Base-by-base conservation (phyloP, 306 rosid species). In the Gastrolobium villosum region DNA sequence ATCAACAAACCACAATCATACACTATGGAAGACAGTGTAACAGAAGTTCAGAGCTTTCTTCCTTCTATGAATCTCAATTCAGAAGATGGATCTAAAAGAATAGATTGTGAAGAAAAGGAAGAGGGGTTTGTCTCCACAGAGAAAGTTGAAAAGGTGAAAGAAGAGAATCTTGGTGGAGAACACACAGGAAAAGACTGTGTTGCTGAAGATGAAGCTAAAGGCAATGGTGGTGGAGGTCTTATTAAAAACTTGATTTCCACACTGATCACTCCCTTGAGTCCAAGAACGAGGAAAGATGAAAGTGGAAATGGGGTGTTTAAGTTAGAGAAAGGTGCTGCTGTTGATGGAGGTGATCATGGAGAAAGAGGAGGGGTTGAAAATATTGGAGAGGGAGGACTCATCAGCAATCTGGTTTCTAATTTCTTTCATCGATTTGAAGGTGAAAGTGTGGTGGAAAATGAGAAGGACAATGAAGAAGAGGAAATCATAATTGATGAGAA, bases 21-120 rank as follows among this genome's bases (percentile, higher is more conserved):
- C 6, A 64, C 46, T 2, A 85, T 81, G 88, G 84, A 78, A 78
- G 88, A 78, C 76, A 3, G 39, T 74, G 72, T 70, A 32, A 20
- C 44, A 13, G 77, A 81, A 60, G 35, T 4, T 52, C 50, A 76
- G 26, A 39, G 44, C 10, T 28, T 57, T 14, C 7, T 76, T 77
- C 65, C 75, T 81, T 45, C 73, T 9, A 3, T 3, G 7, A 34
- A 35, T 70, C 64, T 26, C 14, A 36, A 0, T 11, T 30, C 80
- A 56, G 37, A 80, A 57, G 79, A 70, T 20, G 79, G 35, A 13
- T 62, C 54, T 6, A 48, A 72, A 35, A 65, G 56, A 20, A 50
- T 44, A 52, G 61, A 71, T 4, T 2, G 2, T 3, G 59, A 39
- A 30, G 52, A 6, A 36, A 65, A 36, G 15, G 56, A 52, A 74